Percentiles rank a stretch among this genome's conserved stretches.
These are phyloP conservation scores for Pisolithus marmoratus DNA, from an alignment of 768 basidiomycete species.

Conservation along the genomic window DNA sequence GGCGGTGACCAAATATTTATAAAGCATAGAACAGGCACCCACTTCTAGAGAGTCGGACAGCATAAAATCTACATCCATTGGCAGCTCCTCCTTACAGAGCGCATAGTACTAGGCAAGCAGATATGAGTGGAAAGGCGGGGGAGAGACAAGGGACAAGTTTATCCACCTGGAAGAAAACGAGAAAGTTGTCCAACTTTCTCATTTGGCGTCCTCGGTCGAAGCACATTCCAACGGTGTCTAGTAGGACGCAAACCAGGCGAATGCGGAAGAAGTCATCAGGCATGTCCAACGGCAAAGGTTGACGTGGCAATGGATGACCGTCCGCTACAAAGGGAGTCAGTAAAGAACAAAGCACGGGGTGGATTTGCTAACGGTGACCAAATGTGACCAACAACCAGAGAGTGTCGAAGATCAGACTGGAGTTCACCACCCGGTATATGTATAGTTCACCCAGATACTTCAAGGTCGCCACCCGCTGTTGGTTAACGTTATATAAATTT, in stretches of 20 bases:
- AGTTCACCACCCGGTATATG: slow-evolving; percentile 89
- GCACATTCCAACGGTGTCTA: slow-evolving; percentile 97
- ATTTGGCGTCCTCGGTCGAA: slow-evolving; percentile 92
- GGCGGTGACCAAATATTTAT: slow-evolving; percentile 1
- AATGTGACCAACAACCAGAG: slow-evolving; percentile 94
- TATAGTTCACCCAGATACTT: slow-evolving; percentile 97
- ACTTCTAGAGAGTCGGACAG: slow-evolving; percentile 91
- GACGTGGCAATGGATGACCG: slow-evolving; percentile 78
- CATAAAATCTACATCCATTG: slow-evolving; percentile 99
- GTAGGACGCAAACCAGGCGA: slow-evolving; percentile 82
- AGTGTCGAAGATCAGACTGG: slow-evolving; percentile 85
- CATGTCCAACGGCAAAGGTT: slow-evolving; percentile 73
- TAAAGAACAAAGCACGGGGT: neutral
- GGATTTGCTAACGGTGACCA: slow-evolving; percentile 77
- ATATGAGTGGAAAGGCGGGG: slow-evolving; percentile 3
- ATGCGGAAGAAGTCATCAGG: slow-evolving; percentile 96
- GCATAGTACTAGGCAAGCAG: slow-evolving; percentile 60
- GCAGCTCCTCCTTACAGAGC: slow-evolving; percentile 81
- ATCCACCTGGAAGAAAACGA: slow-evolving; percentile 87
- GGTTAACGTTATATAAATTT: slow-evolving; percentile 93
- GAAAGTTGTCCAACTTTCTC: slow-evolving; percentile 88
- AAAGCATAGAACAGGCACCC: slow-evolving; percentile 8
- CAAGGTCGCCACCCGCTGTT: slow-evolving; percentile 83
- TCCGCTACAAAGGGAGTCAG: slow-evolving; percentile 54
- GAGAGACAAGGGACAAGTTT: neutral